phyloP scores from a whole-genome alignment of 495 filamentous ascomycete species.

The Niebla homalea region DNA sequence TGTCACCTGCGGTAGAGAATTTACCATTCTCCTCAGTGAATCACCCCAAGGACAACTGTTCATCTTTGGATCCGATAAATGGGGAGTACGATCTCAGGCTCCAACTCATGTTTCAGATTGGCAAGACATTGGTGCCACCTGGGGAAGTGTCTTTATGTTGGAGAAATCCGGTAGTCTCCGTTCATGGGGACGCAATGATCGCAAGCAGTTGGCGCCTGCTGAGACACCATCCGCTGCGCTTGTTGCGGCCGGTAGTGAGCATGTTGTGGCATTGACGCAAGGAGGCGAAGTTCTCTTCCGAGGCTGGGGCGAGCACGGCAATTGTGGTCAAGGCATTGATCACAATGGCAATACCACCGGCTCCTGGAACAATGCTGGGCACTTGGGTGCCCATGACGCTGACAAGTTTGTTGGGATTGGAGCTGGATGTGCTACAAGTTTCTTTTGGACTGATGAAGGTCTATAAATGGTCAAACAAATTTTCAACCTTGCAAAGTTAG shows the following conservation, averaged over 20 bases:
- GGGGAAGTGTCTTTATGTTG: slow-evolving; percentile 67
- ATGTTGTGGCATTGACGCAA: slow-evolving; percentile 55
- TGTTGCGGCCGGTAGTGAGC: slow-evolving; percentile 78
- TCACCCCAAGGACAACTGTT: slow-evolving; percentile 37
- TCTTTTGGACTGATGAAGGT: slow-evolving; percentile 21
- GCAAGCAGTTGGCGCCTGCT: slow-evolving; percentile 59
- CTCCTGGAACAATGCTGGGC: slow-evolving; percentile 46
- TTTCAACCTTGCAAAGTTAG: not conserved
- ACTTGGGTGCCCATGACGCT: slow-evolving; percentile 19
- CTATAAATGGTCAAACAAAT: not conserved
- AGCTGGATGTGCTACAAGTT: slow-evolving; percentile 84
- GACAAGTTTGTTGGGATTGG: slow-evolving; percentile 41
- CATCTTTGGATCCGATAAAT: slow-evolving; percentile 60
- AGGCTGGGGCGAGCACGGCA: slow-evolving; percentile 97
- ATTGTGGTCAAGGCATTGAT: slow-evolving; percentile 62
- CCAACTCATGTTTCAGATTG: slow-evolving; percentile 26
- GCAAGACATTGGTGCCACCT: slow-evolving; percentile 57
- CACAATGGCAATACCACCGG: slow-evolving; percentile 51
- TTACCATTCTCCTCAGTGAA: slow-evolving; percentile 56
- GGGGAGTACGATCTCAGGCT: slow-evolving; percentile 37
- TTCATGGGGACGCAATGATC: slow-evolving; percentile 71
- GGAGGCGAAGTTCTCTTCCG: slow-evolving; percentile 53
- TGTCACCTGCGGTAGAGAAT: slow-evolving; percentile 69
- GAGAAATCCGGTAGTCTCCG: slow-evolving; percentile 38
- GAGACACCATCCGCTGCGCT: slow-evolving; percentile 35